Evolutionary conservation across 768 basidiomycete genomes (phyloP), one percentile per base, ranked within the genome.

Genomic region (Mycena capillaripes): DNA sequence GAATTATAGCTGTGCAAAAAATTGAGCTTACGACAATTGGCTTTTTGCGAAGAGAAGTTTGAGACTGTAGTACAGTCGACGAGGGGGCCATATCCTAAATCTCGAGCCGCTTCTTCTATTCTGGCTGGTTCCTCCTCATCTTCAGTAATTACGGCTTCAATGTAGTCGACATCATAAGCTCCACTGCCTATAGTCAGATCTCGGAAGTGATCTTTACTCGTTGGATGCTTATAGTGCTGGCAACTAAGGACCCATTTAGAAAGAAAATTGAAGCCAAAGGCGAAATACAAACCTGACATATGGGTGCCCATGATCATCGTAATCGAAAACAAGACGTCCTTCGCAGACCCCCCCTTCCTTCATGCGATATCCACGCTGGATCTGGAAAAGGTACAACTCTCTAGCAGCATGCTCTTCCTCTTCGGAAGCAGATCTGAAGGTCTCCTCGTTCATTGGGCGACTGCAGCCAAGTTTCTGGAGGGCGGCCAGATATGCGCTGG

Each of bases 121-220:
- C 30, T 10, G 6, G 2, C 12, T 5, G 48, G 6, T 64, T 69
- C 68, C 17, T 61, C 36, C 6, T 38, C 44, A 44, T 70, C 67
- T n/a, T 55, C 70, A 19, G 29, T 36, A n/a, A 72, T 21, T 4
- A 72, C 44, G 4, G 70, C 70, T 40, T 72, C 70, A 14, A 72
- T 48, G 23, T 72, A 72, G 10, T 53, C 46, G 4, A 67, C 21
- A 25, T 72, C 27, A 42, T 70, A 70, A 5, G 27, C 25, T 5
- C 69, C 69, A 48, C 27, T 48, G 7, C 50, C 52, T 16, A 65
- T 57, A 8, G 34, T 7, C 16, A 2, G 9, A 52, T 67, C 66
- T 29, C 27, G 19, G 11, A 63, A 50, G 30, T 70, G 69, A 30
- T 61, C 44, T 21, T 57, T 53, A 36, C 21, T 63, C 9, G 30